Evolutionary conservation across 768 basidiomycete genomes (phyloP), one percentile per base, ranked within the genome.

Genomic region (Rhodotorula babjevae): DNA sequence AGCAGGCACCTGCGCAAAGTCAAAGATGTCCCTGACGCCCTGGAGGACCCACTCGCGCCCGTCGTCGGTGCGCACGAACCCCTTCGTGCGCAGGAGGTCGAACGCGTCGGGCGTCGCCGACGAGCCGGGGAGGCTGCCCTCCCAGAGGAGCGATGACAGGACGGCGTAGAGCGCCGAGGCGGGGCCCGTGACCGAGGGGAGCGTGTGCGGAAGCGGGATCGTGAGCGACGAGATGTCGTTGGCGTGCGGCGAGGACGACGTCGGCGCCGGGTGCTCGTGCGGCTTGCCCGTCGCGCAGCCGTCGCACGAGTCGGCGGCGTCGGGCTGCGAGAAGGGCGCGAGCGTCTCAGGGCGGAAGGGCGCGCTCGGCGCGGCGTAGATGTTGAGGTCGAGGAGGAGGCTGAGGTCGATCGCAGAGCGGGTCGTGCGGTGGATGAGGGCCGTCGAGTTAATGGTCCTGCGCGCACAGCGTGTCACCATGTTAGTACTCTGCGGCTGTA

Each of bases 1-100:
- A 3, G 3, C 21, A 15, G 64, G 73, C 18, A 79, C 63, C 46
- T 61, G 23, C 27, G 62, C 42, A 29, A 76, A 69, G 77, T 99
- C 95, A 79, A 94, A 99, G 80, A 97, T 85, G 76, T 84, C 91
- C 75, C 91, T 84, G 21, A 99, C 96, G 5, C 94, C 96, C 79
- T 99, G 96, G 58, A 99, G 82, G 65, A 98, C 72, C 86, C 76
- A 88, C 85, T 67, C 86, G 84, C 64, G 18, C 84, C 82, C 27
- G 80, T 77, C 80, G 74, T 21, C 40, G 12, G 68, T 67, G 14
- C 49, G 31, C 2, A 95, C 87, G 29, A 93, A 83, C 15, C 94
- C 95, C 80, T 99, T 98, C 78, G 92, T 91, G 25, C 96, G 87
- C 29, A 99, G 82, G 10, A 96, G 85, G 65, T 87, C 86, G 53